Conservation (phyloP, 2,329 filamentous ascomycete genomes). For the Arachnomyces sp. region DNA sequence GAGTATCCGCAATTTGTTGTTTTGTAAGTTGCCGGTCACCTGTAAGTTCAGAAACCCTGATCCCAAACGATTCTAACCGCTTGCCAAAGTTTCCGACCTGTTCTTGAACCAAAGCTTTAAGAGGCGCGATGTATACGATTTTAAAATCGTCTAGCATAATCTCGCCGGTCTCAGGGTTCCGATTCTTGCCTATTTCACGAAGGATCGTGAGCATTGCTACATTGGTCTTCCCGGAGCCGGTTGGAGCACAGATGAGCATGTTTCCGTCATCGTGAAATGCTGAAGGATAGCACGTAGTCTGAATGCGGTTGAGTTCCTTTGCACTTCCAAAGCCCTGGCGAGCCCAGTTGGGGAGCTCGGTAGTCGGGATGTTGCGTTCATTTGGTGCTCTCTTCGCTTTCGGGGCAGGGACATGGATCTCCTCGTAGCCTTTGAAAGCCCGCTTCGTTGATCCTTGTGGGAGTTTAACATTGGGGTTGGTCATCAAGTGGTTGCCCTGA, state of each 20-base stretch:
- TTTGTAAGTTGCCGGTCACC: constrained; percentile 98
- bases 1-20: constrained; percentile 94
- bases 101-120: constrained; percentile 94
- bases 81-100: constrained; percentile 97
- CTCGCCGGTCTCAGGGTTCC: constrained; percentile 80
- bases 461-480: constrained; percentile 90
- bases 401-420: constrained; percentile 91
- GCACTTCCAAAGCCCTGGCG: constrained; percentile 76
- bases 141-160: constrained; percentile 96
- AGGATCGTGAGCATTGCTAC: constrained; percentile 96
- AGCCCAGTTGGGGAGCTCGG: constrained; percentile 89
- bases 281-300: constrained; percentile 84
- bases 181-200: constrained; percentile 91
- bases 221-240: constrained; percentile 96
- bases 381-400: constrained; percentile 76
- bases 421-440: constrained; percentile 96
- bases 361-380: constrained; percentile 72
- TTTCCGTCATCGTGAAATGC: constrained; percentile 94
- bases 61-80: constrained; percentile 80
- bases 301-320: constrained; percentile 86
- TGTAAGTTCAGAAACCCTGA: constrained; percentile 89
- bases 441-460: constrained; percentile 92
- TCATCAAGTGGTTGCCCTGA: constrained; percentile 98
- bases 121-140: constrained; percentile 92
- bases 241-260: constrained; percentile 95